These are phyloP conservation scores for Carex scoparia DNA, from an alignment of 176 grass and related monocot species.

Conservation along the genomic window DNA sequence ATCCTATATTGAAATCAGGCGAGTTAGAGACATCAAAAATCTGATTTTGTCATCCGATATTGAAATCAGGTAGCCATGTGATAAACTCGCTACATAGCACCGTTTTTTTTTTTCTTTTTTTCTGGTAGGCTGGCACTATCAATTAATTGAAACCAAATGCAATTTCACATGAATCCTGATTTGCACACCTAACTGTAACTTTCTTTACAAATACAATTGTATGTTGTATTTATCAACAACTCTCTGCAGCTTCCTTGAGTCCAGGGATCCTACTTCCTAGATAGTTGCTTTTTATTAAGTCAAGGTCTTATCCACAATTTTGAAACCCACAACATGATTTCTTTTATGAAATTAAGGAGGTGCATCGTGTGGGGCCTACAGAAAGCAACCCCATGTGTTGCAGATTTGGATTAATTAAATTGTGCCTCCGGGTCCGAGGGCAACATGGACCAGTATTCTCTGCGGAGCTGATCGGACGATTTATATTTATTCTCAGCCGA, in stretches of 20 bases:
- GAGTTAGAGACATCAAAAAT: neutral
- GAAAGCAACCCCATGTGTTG: too few species aligned
- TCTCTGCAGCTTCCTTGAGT: neutral
- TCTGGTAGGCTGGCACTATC: neutral
- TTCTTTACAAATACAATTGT: neutral
- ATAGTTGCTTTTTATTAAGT: too few species aligned
- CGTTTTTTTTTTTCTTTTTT: constrained; percentile 3
- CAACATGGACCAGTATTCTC: too few species aligned
- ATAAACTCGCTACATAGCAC: neutral
- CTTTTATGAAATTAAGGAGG: too few species aligned
- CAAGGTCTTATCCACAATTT: too few species aligned
- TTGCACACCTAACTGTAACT: neutral
- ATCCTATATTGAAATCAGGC: neutral
- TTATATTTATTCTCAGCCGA: too few species aligned
- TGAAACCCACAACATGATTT: too few species aligned
- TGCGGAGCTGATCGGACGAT: too few species aligned
- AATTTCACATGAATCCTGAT: constrained; percentile 4
- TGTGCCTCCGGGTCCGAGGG: too few species aligned
- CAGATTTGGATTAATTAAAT: too few species aligned
- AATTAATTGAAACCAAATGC: neutral
- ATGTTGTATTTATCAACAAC: neutral
- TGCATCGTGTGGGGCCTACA: too few species aligned
- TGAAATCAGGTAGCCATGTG: neutral
- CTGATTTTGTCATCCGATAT: neutral
- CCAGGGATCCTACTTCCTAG: too few species aligned